These are phyloP conservation scores for Trichomonas gallinae DNA, from an alignment of 208 protist species.

Conservation along the genomic window DNA sequence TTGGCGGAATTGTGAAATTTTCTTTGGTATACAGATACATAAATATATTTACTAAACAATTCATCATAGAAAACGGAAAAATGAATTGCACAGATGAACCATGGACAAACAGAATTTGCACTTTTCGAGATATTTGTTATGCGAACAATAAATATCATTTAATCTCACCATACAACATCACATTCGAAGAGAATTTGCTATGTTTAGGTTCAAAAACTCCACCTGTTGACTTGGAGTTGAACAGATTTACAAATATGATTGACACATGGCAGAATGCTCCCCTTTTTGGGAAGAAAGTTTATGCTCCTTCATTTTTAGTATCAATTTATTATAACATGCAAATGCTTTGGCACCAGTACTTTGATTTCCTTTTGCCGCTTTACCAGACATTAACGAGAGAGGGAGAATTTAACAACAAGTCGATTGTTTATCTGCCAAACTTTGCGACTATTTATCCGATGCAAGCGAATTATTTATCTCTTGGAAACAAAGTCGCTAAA, in stretches of 20 bases:
- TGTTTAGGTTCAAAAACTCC: background rate
- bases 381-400: background rate
- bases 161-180: background rate
- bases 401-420: background rate
- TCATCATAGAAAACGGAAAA: background rate
- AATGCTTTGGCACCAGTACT: background rate
- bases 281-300: background rate
- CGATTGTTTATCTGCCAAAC: background rate
- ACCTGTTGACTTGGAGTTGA: background rate
- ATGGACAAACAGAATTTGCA: background rate
- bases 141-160: background rate
- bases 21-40: background rate
- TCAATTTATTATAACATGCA: constrained; percentile 10
- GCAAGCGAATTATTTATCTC: background rate
- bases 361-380: background rate
- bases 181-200: background rate
- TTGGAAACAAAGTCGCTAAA: background rate
- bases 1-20: background rate
- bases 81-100: background rate
- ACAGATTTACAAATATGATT: background rate
- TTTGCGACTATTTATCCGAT: background rate
- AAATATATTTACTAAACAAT: background rate
- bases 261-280: background rate
- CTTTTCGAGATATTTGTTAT: constrained; percentile 4
- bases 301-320: background rate